Conservation (phyloP, 495 filamentous ascomycete species). For the Neurospora tetraspora region DNA sequence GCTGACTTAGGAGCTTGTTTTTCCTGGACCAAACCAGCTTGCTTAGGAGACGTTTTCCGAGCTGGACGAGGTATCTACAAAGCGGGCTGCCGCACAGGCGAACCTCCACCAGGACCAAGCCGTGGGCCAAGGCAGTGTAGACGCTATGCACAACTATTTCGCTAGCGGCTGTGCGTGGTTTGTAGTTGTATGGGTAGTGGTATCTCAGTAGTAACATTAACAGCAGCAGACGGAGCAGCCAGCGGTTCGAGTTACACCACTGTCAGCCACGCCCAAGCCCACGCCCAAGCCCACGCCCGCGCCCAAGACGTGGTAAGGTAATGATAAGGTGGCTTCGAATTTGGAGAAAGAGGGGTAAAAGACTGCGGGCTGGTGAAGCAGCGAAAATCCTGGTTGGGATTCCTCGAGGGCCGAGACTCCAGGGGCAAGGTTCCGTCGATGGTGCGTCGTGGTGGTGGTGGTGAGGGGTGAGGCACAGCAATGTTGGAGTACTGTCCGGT, state of each 20-base stretch:
- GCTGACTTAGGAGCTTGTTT: not conserved
- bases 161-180: not conserved
- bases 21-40: not conserved
- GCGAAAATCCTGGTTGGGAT: not conserved
- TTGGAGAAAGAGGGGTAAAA: not conserved
- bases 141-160: not conserved
- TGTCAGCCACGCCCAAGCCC: not conserved
- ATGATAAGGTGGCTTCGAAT: not conserved
- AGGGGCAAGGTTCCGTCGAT: not conserved
- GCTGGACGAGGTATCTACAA: constrained; percentile 5
- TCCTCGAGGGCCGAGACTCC: not conserved
- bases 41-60: not conserved
- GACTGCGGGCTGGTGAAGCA: not conserved
- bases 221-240: not conserved
- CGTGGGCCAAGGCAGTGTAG: not conserved
- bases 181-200: not conserved
- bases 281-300: not conserved
- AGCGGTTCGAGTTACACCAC: not conserved
- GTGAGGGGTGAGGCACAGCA: not conserved
- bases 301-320: not conserved
- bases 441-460: not conserved
- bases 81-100: constrained; percentile 6
- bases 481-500: not conserved
- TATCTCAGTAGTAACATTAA: not conserved
- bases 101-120: not conserved